Percentiles rank a stretch among this genome's conserved stretches.
Evolutionary conservation across 768 basidiomycete genomes (phyloP).

Genomic region (Rhodosporidiobolus sp.): DNA sequence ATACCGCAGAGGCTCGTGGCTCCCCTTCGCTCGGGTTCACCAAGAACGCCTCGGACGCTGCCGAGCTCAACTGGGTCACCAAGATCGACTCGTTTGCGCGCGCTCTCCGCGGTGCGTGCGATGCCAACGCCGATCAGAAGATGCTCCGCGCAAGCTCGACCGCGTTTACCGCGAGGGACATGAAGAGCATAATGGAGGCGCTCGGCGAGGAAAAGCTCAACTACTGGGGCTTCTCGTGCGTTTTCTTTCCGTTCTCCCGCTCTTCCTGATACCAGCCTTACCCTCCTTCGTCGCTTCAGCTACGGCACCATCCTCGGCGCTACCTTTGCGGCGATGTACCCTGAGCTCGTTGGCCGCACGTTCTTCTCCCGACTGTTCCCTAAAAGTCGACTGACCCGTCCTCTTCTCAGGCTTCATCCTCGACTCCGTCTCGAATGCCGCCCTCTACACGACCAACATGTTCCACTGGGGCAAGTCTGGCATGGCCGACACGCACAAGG

Average conservation of each 20-base stretch:
- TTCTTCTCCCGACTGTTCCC: background rate
- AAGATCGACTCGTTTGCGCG: slow-evolving; percentile 6
- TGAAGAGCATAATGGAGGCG: slow-evolving; percentile 36
- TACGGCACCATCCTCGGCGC: slow-evolving; percentile 44
- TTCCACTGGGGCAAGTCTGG: slow-evolving; percentile 28
- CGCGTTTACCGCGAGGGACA: slow-evolving; percentile 39
- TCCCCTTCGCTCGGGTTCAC: slow-evolving; percentile 3
- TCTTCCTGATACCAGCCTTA: too few relatives aligned
- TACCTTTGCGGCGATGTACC: slow-evolving; percentile 43
- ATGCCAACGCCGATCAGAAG: slow-evolving; percentile 13
- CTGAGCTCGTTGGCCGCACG: slow-evolving; percentile 34
- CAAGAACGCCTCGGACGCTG: background rate
- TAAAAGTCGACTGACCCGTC: background rate
- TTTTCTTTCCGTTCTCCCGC: background rate
- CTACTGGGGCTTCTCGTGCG: slow-evolving; percentile 43
- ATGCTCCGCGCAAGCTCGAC: slow-evolving; percentile 33
- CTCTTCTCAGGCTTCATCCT: slow-evolving; percentile 5
- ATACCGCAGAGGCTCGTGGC: slow-evolving; percentile 3
- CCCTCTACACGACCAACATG: slow-evolving; percentile 18
- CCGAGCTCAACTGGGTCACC: slow-evolving; percentile 12
- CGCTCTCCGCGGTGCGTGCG: slow-evolving; percentile 24
- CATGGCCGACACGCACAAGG: slow-evolving; percentile 29
- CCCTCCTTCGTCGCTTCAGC: background rate
- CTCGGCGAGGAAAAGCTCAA: slow-evolving; percentile 38
- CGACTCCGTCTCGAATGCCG: slow-evolving; percentile 35